Base-by-base conservation (phyloP, 768 basidiomycete species). In the Leccinum broughii region DNA sequence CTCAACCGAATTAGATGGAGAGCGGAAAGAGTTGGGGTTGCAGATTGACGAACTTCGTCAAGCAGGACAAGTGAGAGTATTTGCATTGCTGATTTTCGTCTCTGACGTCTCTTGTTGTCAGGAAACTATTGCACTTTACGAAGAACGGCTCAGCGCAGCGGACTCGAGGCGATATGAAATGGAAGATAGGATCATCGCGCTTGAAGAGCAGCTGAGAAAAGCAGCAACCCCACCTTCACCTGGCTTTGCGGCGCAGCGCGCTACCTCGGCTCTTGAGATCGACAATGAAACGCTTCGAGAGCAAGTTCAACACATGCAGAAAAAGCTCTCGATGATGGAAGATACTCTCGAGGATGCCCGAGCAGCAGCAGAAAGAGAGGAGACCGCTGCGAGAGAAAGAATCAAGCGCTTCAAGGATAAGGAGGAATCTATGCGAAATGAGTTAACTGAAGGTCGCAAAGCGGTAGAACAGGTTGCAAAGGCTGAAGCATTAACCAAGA, bases 51-150 rank as follows among this genome's bases (percentile, higher is more conserved):
- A 94, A 68, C 81, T 98, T 46, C 83, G 93, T 34, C 80, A 83
- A 63, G 96, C 95, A 26, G 95, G 95, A 37, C 92, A 95, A 80
- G 93, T 92, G 68, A 66, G 80, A 61, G 22, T 13, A 24, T 54
- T 51, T 30, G 17, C 32, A 11, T 54, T 44, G 53, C 20, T 58
- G 34, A 17, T 32, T 14, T 44, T 30, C 22, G 20, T 20, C 13
- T 49, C 57, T 51, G 20, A 64, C 28, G 15, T 15, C 57, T 55
- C 22, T 56, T 58, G 13, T 52, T 55, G 52, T 52, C 26, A 95
- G 92, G 93, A 94, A 85, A 93, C 95, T 0, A 97, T 97, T 60
- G 92, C 92, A 20, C 80, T 97, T 11, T 98, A 98, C 69, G 96
- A 99, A 76, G 93, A 95, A 69, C 85, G 88, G 39, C 78, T 96